Evolutionary conservation across 23 red algal genomes (phyloP).

Genomic region (Cyanidiococcus yangmingshanensis): DNA sequence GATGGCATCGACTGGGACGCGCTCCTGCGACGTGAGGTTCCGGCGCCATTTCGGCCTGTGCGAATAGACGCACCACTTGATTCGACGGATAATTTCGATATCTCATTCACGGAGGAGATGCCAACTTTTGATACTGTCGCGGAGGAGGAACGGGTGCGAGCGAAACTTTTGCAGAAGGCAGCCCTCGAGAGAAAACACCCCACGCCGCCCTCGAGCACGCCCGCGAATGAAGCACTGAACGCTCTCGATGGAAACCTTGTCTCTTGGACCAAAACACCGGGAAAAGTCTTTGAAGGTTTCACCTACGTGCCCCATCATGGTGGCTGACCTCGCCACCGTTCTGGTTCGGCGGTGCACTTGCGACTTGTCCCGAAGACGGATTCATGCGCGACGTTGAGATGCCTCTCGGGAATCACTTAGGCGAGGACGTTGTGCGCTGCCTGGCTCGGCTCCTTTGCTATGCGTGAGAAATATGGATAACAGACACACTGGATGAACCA

Average conservation of each 20-base stretch:
- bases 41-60: slow-evolving; percentile 18
- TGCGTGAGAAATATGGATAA: too few relatives aligned
- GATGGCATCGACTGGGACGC: slow-evolving; percentile 53
- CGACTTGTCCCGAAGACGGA: too few relatives aligned
- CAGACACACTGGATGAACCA: too few relatives aligned
- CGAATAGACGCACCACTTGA: neutral
- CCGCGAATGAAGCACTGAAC: neutral
- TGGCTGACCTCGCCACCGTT: too few relatives aligned
- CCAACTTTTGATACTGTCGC: slow-evolving; percentile 26
- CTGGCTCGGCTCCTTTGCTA: too few relatives aligned
- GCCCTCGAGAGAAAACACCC: neutral
- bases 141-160: slow-evolving; percentile 23
- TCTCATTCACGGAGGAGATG: slow-evolving; percentile 18
- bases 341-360: too few relatives aligned
- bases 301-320: slow-evolving; percentile 8
- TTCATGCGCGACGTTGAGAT: too few relatives aligned
- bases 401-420: too few relatives aligned
- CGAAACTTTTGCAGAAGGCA: neutral
- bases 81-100: slow-evolving; percentile 30
- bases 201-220: neutral
- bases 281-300: slow-evolving; percentile 13
- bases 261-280: neutral
- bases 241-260: neutral
- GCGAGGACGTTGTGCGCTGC: too few relatives aligned
- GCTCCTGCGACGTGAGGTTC: slow-evolving; percentile 30